Percentiles rank a stretch among this genome's conserved stretches.
phyloP scores from a whole-genome alignment of 2,329 filamentous ascomycete genomes.

The Gaeumannomyces sp. region DNA sequence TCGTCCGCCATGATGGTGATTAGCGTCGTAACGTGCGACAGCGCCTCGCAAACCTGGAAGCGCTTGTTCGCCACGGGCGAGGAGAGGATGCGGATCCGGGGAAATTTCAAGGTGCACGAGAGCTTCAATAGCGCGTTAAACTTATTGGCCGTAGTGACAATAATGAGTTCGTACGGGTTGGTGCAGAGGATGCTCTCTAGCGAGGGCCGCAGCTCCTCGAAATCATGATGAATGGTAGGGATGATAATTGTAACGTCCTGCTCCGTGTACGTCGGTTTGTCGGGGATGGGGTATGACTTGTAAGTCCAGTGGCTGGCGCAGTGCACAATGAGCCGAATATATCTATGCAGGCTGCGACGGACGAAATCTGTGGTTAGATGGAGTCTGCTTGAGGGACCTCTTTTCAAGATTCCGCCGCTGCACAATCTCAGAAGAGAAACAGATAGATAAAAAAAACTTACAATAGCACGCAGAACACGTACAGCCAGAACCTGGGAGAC shows the following conservation, averaged over 20 bases:
- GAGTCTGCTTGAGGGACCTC: background rate
- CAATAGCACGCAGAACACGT: slow-evolving; percentile 37
- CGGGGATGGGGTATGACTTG: slow-evolving; percentile 75
- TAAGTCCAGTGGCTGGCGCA: slow-evolving; percentile 81
- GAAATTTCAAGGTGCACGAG: slow-evolving; percentile 50
- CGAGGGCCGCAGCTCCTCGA: slow-evolving; percentile 76
- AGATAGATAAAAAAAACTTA: too few species aligned
- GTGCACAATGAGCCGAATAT: slow-evolving; percentile 79
- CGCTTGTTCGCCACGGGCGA: slow-evolving; percentile 91
- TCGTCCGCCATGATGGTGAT: slow-evolving; percentile 94
- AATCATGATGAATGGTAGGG: slow-evolving; percentile 82
- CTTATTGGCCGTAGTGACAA: slow-evolving; percentile 84
- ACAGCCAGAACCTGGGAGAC: slow-evolving; percentile 42
- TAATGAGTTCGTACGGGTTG: slow-evolving; percentile 64
- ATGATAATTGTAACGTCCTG: slow-evolving; percentile 91
- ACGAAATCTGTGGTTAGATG: background rate
- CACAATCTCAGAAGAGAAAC: too few species aligned
- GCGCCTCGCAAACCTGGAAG: slow-evolving; percentile 84
- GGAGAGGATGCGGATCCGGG: slow-evolving; percentile 66
- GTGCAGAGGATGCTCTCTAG: slow-evolving; percentile 70
- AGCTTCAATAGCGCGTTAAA: slow-evolving; percentile 61
- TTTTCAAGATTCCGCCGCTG: too few species aligned
- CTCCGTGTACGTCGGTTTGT: slow-evolving; percentile 70
- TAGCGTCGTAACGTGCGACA: slow-evolving; percentile 73
- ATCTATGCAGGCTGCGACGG: slow-evolving; percentile 68